Evolutionary conservation across 495 filamentous ascomycete species (phyloP), one percentile per base, ranked within the genome.

Genomic region (Talaromyces adpressus): DNA sequence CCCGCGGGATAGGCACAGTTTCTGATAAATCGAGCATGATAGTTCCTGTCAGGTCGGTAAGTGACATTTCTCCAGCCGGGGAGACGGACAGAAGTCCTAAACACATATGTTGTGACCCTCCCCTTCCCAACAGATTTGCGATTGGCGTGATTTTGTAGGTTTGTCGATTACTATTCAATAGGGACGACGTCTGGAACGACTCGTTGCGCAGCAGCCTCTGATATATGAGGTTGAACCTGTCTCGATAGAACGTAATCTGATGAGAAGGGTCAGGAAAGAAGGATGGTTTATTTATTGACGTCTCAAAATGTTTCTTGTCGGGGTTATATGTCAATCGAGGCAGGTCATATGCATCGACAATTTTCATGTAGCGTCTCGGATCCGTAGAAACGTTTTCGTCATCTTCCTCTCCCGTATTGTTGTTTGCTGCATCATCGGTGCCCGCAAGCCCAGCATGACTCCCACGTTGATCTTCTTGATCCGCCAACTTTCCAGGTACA

Each of bases 191-290:
- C 69, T 97, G 93, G 68, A 98, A 98, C 8, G 91, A 85, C 70
- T 97, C 93, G 70, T 97, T 97, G 34, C 94, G 87, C 12, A 98
- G 81, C 14, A 98, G 82, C 6, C 95, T 85, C 68, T 97, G 92
- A 70, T 97, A 90, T 30, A 98, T 85, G 41, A 97, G 78, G 65
- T 96, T 88, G 71, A 93, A 96, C 53, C 93, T 82, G 71, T 96
- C 90, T 54, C 92, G 85, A 75, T 97, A 97, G 52, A 96, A 76
- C 11, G 85, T 75, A 8, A 91, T 96, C 67, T 96, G 96, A 67
- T 91, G 88, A 4, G 88, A 84, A 22, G 91, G 86, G 1, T 86
- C 78, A 0, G 94, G 92, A 62, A 98, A 85, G 36, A 97, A 73
- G 0, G 90, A 88, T 16, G 92, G 87, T 63, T 86, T 88, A 18